These are phyloP conservation scores for Microbotryum silenes-acaulis DNA, from an alignment of 1,284 basidiomycete species.

Conservation along the genomic window DNA sequence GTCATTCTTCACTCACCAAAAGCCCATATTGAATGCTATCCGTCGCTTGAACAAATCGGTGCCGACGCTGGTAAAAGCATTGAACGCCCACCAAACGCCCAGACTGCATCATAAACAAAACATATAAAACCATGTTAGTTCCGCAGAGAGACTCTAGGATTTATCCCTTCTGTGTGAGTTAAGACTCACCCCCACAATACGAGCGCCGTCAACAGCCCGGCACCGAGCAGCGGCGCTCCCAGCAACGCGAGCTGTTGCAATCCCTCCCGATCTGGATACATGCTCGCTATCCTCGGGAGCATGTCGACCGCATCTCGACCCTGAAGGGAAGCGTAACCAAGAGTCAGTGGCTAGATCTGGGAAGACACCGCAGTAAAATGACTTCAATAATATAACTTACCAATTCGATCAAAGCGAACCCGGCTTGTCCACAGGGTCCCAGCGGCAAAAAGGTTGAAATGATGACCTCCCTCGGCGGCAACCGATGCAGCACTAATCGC, in stretches of 20 bases:
- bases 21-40: constrained; percentile 31
- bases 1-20: constrained; percentile 4
- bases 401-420: constrained; percentile 32
- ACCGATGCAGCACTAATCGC: constrained; percentile 31
- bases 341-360: neutral
- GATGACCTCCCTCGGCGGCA: constrained; percentile 34
- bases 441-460: constrained; percentile 33
- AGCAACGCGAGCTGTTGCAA: constrained; percentile 13
- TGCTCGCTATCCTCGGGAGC: constrained; percentile 26
- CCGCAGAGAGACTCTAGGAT: neutral
- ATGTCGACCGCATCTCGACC: constrained; percentile 25
- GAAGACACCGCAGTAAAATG: neutral
- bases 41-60: constrained; percentile 17
- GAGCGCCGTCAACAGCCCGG: constrained; percentile 31
- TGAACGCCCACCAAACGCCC: constrained; percentile 34
- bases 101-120: constrained; percentile 6
- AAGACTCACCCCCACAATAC: constrained; percentile 31
- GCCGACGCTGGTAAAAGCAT: constrained; percentile 27
- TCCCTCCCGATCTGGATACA: constrained; percentile 12
- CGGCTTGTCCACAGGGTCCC: constrained; percentile 34
- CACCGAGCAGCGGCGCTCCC: constrained; percentile 27
- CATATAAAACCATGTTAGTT: neutral
- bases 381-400: constrained; percentile 12
- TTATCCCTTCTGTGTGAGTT: neutral
- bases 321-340: neutral